Base-by-base conservation (phyloP, 306 rosid genomes). In the Vigna hirtella region DNA sequence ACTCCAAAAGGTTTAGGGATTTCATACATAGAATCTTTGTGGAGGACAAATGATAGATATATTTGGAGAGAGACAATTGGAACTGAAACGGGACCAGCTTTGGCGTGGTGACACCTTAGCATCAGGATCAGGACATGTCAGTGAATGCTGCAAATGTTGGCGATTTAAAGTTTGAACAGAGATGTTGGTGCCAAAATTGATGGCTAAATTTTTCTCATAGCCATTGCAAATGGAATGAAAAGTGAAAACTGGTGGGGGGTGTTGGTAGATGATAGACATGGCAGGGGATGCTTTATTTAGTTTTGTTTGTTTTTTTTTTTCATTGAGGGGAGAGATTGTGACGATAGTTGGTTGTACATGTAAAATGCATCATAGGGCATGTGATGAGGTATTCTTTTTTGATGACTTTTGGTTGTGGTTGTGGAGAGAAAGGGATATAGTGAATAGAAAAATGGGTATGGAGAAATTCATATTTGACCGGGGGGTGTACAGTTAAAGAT, bases 11-110 rank as follows among this genome's bases (percentile, higher is more conserved):
- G 80, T 82, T 87, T 61, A 74, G 86, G 70, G 81, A 84, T 69
- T 84, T 87, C 86, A 82, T 87, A 68, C 83, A 63, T 74, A 73
- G 86, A 87, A 87, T 84, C 84, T 87, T 87, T 82, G 88, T 85
- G n/a, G 86, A 82, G 83, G 90, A 85, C 64, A 84, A 79, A 72
- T 77, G 76, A 74, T 22, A 76, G 74, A 32, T 62, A 62, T 62
- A 61, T 30, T 73, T 30, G 77, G 74, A 72, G 66, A 56, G 70
- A 67, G 73, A 63, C 42, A 36, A 42, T 51, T 71, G 38, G 75
- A 80, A 66, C 53, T 74, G 42, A 77, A 77, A 70, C 62, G 18
- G 55, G 70, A 72, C 85, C 78, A 80, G 17, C 49, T 51, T 52
- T 51, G 55, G 77, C 62, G 55, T 52, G 72, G 81, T 47, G 69